Base-by-base conservation (phyloP, 2,329 filamentous ascomycete genomes). In the Aureobasidium sp. region DNA sequence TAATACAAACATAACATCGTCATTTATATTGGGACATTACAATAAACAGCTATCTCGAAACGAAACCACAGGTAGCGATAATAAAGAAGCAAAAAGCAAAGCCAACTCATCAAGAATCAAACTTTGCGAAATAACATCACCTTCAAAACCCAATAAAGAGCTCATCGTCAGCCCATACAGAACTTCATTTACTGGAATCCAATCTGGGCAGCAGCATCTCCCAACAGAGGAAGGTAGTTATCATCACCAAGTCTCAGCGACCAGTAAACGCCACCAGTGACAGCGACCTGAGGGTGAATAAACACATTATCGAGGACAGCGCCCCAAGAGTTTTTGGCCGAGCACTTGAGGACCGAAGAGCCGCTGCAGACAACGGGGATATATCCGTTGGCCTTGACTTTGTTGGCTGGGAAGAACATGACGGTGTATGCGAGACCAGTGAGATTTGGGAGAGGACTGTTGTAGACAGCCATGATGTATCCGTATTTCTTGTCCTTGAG, bases 371-470 rank as follows among this genome's bases (percentile, higher is more conserved):
- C 9, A 42, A 55, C 52, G 20, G 52, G 52, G 8, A 55, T 55
- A 20, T 55, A 55, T n/a, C 52, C 52, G 12, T 55, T 41, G 14
- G 36, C 39, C 36, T 42, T 55, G 52, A 55, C 52, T 7, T 31
- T 42, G 52, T 55, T 55, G 52, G 37, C 52, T 9, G 52, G 52
- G 36, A 55, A 42, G 52, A 55, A 55, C 52, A 55, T 55, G 36
- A 55, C 36, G 6, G 52, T 55, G 52, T 55, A 55, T 11, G 52
- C 52, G 4, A 55, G 8, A 8, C 52, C 52, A 22, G 34, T 42
- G 7, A 34, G 31, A 9, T 37, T 37, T 4, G 52, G 52, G 37
- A 55, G 42, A 17, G 20, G 27, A 37, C 36, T 42, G 52, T 55
- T 55, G 52, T 55, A 55, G 34, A 55, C 52, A 17, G 52, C 29